These are phyloP conservation scores for Clarireedia sp. DNA, from an alignment of 2,329 filamentous ascomycete genomes.

Conservation along the genomic window DNA sequence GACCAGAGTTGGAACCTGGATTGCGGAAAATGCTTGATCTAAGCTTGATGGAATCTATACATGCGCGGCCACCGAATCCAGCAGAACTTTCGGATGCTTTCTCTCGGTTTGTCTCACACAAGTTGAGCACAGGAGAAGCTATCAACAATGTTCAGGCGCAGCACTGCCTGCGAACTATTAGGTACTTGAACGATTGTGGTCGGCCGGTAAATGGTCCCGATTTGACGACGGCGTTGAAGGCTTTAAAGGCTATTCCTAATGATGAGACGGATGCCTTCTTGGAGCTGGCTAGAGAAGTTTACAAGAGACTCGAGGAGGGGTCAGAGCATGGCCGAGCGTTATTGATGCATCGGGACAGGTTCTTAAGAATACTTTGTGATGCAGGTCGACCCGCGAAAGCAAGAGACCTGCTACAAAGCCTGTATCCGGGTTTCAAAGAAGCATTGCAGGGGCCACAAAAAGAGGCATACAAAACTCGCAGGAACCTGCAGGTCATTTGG, in stretches of 20 bases:
- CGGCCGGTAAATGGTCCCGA: conserved; percentile 12
- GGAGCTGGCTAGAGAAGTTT: conserved; percentile 22
- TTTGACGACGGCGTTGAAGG: conserved; percentile 14
- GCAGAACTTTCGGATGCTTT: conserved; percentile 60
- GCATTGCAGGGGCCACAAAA: background rate
- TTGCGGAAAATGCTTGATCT: conserved; percentile 65
- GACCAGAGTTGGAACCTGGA: conserved; percentile 60
- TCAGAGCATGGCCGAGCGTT: background rate
- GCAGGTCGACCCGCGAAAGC: conserved; percentile 24
- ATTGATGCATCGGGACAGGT: background rate
- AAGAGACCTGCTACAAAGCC: conserved; percentile 13
- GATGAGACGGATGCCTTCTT: conserved; percentile 11
- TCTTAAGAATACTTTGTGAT: conserved; percentile 12
- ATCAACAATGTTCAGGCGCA: conserved; percentile 61
- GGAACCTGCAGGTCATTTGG: conserved; percentile 33
- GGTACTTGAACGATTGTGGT: conserved; percentile 42
- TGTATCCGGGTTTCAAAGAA: background rate
- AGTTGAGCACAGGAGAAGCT: conserved; percentile 39
- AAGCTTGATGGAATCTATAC: conserved; percentile 52
- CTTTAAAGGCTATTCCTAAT: conserved; percentile 18
- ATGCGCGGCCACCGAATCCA: conserved; percentile 54
- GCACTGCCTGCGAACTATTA: conserved; percentile 50
- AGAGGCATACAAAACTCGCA: background rate
- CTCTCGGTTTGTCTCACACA: conserved; percentile 52
- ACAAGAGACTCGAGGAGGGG: conserved; percentile 13